Base-by-base conservation (phyloP, 495 filamentous ascomycete genomes). In the Podospora didyma region DNA sequence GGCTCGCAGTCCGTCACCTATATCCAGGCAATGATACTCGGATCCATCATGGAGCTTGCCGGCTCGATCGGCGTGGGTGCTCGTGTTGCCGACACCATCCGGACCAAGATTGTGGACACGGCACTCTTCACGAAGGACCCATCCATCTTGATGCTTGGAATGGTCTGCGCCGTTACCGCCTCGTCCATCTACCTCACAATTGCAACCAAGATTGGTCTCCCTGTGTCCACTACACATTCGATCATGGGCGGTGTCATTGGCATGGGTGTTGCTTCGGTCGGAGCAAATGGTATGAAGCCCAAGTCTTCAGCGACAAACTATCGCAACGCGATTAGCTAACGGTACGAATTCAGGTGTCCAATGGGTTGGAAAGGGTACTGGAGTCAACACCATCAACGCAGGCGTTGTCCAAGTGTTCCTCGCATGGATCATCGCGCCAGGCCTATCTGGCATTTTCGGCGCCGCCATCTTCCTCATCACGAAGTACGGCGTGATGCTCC, bases 61-160 rank as follows among this genome's bases (percentile, higher is more conserved):
- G 86, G 86, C 46, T 78, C 85, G 7, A 68, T 89, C 14, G 78
- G 78, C 31, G 77, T 89, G n/a, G 84, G 86, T 34, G 69, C 77
- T 16, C 81, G 83, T 26, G 82, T 84, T 10, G 82, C 86, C 35
- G 77, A 79, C 58, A 89, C 86, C 19, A 88, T 89, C 73, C 80
- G 82, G 52, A 83, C 77, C 62, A 82, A 81, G 19, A 84, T 89
- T 63, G 81, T 89, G 64, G 61, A 62, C 52, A 76, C 77, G 51
- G 54, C 74, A 0, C 61, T 69, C 10, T 88, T 86, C 62, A 51
- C 68, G 0, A 71, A 74, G 0, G 70, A 81, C 47, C 76, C 85
- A 0, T 75, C 70, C 24, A 69, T 79, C 16, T 76, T 81, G 16
- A 85, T 86, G 78, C 69, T 88, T 53, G 83, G 76, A 39, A 83